Evolutionary conservation across 306 rosid species (phyloP), one percentile per base, ranked within the genome.

Genomic region (Cyclanthera cordifolia): DNA sequence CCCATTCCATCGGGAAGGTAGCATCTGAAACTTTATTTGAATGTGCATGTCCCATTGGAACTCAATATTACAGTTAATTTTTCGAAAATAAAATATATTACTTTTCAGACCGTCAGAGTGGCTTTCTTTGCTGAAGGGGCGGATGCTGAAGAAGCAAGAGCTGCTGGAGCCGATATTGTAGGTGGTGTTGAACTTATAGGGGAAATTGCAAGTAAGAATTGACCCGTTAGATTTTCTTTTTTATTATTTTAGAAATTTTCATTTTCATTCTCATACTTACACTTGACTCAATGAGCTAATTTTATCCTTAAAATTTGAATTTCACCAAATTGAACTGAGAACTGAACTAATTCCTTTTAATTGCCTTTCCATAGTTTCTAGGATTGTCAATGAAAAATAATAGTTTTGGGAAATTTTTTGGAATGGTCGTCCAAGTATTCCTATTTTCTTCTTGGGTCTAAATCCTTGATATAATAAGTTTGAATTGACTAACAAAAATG

Each of bases 51-150:
- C 56, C 45, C 34, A 43, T 73, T 77, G 69, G 53, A 69, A 66
- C 34, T 5, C 32, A 52, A 63, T 73, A 67, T 69, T 72, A 48
- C 69, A 70, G 74, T 50, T 72, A 72, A 64, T 72, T 69, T 78
- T 34, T 74, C 71, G 53, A 77, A 76, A 83, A 79, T 81, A 72
- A 53, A 48, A 12, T 53, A 71, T 58, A 67, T 73, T 47, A 71
- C 61, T 75, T 79, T 78, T 72, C 94, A 93, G 99, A 87, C 83
- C 48, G 87, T 93, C 77, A 86, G 73, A 79, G 96, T 93, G 75
- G 99, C 96, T 72, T 91, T 87, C 81, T 93, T 93, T 90, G 99
- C 99, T 77, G 90, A 93, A 83, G 99, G 96, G 63, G 78, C 86
- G 49, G 96, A 90, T 51, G 99, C 99, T 48, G 96, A 93, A 53